Evolutionary conservation across 2,329 filamentous ascomycete species (phyloP), one percentile per base, ranked within the genome.

Genomic region (Fusarium hostae): DNA sequence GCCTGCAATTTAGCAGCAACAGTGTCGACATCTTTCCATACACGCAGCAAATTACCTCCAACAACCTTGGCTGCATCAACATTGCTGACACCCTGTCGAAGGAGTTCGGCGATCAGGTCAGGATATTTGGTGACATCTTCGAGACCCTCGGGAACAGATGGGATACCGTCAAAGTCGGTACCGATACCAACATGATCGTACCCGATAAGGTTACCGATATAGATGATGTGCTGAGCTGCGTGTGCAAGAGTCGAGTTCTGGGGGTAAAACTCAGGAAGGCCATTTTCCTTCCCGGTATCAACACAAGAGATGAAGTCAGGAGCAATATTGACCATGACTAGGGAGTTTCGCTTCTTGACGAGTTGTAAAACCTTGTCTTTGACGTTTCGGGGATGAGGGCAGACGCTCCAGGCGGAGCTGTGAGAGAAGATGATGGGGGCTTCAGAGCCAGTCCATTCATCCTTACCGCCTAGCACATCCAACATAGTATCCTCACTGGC

Each of bases 241-340:
- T 95, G 93, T 26, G 86, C 85, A 39, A 98, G 80, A 1, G 93
- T 97, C 12, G 90, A 89, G 70, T 95, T 91, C 55, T 85, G 83
- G 1, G 90, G 88, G 56, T 91, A 89, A 63, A 87, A 87, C 18
- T 91, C 86, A 0, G 94, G 93, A 9, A 97, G 78, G 0, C 91
- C 92, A 44, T 88, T 87, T 20, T 86, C 82, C 6, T 87, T 84
- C 35, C 87, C 85, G 2, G 86, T 83, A 13, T 88, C 86, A 3
- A 87, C 84, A 79, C 95, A 97, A 32, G 91, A 93, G 68, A 97
- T 89, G 79, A 97, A 98, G 22, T 90, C 90, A 0, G 94, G 93
- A 20, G 88, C 85, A 77, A 97, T 97, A 79, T 97, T 98, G 69
- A 98, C 89, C 94, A 98, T 97, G 58, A 98, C 93, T 13, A 98